These are phyloP conservation scores for Pelargonium cotyledonis DNA, from an alignment of 441 rosid species.

Conservation along the genomic window DNA sequence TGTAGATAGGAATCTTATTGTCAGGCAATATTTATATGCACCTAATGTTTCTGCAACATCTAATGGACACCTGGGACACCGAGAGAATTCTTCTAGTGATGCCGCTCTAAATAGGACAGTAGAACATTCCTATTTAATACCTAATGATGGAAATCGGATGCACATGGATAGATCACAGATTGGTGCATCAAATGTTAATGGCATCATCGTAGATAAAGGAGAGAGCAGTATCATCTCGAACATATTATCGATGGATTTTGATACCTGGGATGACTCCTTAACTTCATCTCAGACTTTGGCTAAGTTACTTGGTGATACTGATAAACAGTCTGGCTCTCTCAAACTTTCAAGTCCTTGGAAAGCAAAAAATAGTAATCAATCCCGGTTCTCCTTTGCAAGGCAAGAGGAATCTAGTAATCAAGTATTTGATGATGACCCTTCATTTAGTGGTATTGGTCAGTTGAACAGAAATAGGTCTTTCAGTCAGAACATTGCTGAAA, in stretches of 20 bases:
- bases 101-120: constrained; percentile 28
- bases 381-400: constrained; percentile 92
- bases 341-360: constrained; percentile 48
- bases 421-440: constrained; percentile 30
- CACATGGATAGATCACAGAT: constrained; percentile 26
- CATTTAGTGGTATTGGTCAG: constrained; percentile 37
- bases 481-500: constrained; percentile 37
- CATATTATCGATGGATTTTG: constrained; percentile 74
- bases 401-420: constrained; percentile 55
- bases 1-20: constrained; percentile 33
- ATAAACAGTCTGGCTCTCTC: constrained; percentile 43
- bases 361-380: constrained; percentile 57
- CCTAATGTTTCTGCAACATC: constrained; percentile 31
- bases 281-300: constrained; percentile 61
- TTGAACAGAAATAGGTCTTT: constrained; percentile 31
- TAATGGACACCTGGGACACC: constrained; percentile 35
- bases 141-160: constrained; percentile 41
- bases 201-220: constrained; percentile 37
- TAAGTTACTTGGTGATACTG: constrained; percentile 50
- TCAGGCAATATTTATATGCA: constrained; percentile 24
- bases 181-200: constrained; percentile 21
- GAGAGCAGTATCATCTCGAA: constrained; percentile 70
- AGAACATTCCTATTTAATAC: constrained; percentile 33
- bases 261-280: constrained; percentile 74
- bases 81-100: constrained; percentile 34